Conservation (phyloP, 768 basidiomycete species). For the Suillus plorans region DNA sequence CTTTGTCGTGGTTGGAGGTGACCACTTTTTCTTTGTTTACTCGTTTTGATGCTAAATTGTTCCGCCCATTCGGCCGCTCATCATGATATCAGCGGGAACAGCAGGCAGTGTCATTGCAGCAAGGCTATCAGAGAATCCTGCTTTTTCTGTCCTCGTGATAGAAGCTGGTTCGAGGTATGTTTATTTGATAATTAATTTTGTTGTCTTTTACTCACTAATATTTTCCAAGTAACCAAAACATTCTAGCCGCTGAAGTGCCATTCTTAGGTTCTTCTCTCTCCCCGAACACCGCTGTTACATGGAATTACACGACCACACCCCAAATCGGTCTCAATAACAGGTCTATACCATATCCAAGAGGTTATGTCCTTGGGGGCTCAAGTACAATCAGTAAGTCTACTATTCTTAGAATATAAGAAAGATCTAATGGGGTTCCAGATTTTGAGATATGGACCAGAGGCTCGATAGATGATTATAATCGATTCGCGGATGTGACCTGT, state of each 20-base stretch:
- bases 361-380: neutral
- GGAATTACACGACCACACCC: neutral
- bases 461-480: neutral
- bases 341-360: neutral
- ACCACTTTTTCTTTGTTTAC: neutral
- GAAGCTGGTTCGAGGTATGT: neutral
- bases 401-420: neutral
- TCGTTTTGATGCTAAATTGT: neutral
- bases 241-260: neutral
- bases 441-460: neutral
- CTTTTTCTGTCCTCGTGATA: neutral
- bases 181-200: neutral
- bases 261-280: neutral
- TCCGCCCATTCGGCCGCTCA: no score
- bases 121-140: neutral
- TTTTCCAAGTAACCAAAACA: neutral
- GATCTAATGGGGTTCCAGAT: neutral
- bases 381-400: neutral
- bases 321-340: neutral
- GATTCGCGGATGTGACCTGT: neutral
- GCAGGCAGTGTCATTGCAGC: neutral
- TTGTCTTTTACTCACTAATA: neutral
- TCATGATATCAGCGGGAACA: neutral
- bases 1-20: neutral
- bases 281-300: neutral